Evolutionary conservation across 176 grass and related monocot genomes (phyloP).

Genomic region (Lolium rigidum): DNA sequence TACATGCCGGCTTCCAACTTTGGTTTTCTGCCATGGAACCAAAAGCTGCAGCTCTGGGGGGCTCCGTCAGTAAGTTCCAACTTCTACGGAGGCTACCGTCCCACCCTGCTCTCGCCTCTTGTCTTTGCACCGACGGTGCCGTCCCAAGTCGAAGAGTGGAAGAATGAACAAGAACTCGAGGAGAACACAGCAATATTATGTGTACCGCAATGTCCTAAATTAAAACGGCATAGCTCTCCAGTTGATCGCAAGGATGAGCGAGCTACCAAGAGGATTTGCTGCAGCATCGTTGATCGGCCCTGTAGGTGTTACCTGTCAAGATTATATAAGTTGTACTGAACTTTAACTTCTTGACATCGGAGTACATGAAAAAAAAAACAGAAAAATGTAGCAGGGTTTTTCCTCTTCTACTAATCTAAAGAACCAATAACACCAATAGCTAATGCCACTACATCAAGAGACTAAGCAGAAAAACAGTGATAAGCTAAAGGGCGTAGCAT

Average conservation of each 20-base stretch:
- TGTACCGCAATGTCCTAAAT: neutral
- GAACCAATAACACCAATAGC: too few relatives aligned
- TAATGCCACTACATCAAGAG: too few relatives aligned
- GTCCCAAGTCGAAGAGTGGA: neutral
- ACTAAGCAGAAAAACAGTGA: too few relatives aligned
- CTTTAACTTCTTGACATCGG: too few relatives aligned
- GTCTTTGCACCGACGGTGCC: neutral
- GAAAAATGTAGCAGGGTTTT: too few relatives aligned
- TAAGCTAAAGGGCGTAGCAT: too few relatives aligned
- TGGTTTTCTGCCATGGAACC: neutral
- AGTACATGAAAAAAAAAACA: too few relatives aligned
- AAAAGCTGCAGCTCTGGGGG: neutral
- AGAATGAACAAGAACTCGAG: neutral
- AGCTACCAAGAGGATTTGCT: neutral
- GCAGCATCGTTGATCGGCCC: neutral
- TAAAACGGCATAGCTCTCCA: neutral
- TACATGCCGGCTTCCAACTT: neutral
- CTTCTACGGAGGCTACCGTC: neutral
- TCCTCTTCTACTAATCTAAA: too few relatives aligned
- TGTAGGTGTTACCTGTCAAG: neutral
- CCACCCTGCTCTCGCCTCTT: neutral
- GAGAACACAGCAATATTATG: neutral
- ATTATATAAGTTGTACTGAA: neutral
- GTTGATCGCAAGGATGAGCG: neutral
- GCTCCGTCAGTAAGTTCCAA: neutral